A percentile compares a stretch with the other conserved stretches of the same genome.
Evolutionary conservation across 1,284 basidiomycete genomes (phyloP).

Genomic region (Tilletia horrida): DNA sequence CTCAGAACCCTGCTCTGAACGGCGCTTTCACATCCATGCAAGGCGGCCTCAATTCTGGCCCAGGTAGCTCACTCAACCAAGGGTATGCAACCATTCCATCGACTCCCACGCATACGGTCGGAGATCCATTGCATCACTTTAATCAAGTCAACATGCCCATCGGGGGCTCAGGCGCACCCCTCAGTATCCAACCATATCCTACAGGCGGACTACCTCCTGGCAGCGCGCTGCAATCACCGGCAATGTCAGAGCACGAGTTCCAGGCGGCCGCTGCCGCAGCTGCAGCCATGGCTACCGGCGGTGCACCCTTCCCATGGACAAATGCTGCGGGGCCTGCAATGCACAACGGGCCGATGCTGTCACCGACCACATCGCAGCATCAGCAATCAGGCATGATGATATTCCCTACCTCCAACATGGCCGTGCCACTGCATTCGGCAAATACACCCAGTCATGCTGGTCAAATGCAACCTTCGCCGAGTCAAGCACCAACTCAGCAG

Average conservation of each 20-base stretch:
- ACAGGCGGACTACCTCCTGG: not conserved
- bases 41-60: not conserved
- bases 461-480: not conserved
- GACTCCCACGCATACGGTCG: not conserved
- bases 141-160: not conserved
- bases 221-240: constrained; percentile 2
- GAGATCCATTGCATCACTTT: not conserved
- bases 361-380: not conserved
- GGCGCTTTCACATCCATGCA: not conserved
- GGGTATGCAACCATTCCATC: not conserved
- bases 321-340: not conserved
- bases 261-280: not conserved
- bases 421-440: not conserved
- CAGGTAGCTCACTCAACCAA: not conserved
- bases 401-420: not conserved
- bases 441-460: not conserved
- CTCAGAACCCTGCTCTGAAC: not conserved
- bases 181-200: not conserved
- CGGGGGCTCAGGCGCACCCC: not conserved
- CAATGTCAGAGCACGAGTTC: constrained; percentile 1
- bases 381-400: not conserved
- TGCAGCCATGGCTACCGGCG: no score
- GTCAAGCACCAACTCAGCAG: not conserved
- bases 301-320: no score
- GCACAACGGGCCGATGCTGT: not conserved